Base-by-base conservation (phyloP, 129 eudicot species). In the Solidago caesia region DNA sequence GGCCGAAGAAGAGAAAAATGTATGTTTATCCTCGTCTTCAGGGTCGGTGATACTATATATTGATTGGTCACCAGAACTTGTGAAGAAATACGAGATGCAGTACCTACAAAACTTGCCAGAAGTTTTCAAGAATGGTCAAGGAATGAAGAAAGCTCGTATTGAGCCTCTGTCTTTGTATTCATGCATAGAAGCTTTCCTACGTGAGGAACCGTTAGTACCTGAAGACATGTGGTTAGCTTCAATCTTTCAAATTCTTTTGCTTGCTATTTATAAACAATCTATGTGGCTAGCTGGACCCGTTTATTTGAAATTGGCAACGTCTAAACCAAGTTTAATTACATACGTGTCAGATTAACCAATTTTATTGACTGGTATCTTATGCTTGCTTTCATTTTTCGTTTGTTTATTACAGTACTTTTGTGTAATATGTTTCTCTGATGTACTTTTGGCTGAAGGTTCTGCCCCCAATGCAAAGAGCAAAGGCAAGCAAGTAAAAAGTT, bases 401-500 rank as follows among this genome's bases (percentile, higher is more conserved):
- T 5, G 10, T 45, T 39, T 25, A 29, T 57, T 33, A 52, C 12
- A 72, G 72, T 41, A 33, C 39, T 33, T 33, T 33, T 33, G 39
- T 33, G 3, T 3, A 1, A 33, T 33, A 33, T 29, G 26, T 25
- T 44, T 59, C 85, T 75, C 58, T 52, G 58, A 52, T 52, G 14
- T 13, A 16, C 16, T 52, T 12, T 52, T 9, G 7, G 58, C 39
- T 33, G 39, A 49, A 92, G 97, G 97, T 89, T 80, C 42, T 93
- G 98, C 79, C 96, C 98, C 73, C 91, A 68, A 80, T 93, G 98
- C 84, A 84, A 93, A 85, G 96, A 93, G 72, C 83, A 73, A 78
- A 85, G 98, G 72, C 96, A 90, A 86, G 98, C 98, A 39, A 90
- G 92, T 82, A 93, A 93, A 84, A 93, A 93, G 78, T 84, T 93